phyloP scores from a whole-genome alignment of 2,329 filamentous ascomycete species.

The Penicillium sp. region DNA sequence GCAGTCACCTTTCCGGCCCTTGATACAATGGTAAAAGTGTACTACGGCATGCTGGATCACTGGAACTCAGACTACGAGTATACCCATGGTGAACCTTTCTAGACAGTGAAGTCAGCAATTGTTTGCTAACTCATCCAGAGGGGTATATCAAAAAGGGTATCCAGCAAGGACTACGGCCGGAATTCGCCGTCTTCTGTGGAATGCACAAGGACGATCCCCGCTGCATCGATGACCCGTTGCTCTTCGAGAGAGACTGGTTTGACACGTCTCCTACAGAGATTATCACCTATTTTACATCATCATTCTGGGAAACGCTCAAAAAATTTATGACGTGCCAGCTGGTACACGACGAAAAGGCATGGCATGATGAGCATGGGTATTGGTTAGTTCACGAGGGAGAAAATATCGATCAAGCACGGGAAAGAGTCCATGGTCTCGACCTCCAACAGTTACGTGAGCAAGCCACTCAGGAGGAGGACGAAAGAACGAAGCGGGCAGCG shows the following conservation, averaged over 20 bases:
- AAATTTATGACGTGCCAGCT: neutral
- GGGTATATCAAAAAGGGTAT: neutral
- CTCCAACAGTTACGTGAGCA: too few relatives aligned
- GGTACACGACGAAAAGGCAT: neutral
- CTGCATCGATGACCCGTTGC: neutral
- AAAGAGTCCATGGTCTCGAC: too few relatives aligned
- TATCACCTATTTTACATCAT: neutral
- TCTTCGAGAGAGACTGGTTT: neutral
- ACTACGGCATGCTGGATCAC: neutral
- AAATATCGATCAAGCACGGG: neutral
- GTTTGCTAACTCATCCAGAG: neutral
- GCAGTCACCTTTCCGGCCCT: neutral
- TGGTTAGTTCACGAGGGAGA: neutral
- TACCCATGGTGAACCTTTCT: neutral
- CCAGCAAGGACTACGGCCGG: neutral
- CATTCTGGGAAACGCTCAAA: neutral
- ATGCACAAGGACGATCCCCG: neutral
- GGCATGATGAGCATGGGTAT: neutral
- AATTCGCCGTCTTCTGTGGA: neutral
- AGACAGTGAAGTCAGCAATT: neutral
- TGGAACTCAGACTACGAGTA: neutral
- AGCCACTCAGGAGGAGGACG: too few relatives aligned
- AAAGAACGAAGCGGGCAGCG: too few relatives aligned
- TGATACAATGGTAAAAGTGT: neutral
- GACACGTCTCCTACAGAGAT: neutral